Evolutionary conservation across 257 asterid genomes (phyloP).

Genomic region (Solanum dulcamara): DNA sequence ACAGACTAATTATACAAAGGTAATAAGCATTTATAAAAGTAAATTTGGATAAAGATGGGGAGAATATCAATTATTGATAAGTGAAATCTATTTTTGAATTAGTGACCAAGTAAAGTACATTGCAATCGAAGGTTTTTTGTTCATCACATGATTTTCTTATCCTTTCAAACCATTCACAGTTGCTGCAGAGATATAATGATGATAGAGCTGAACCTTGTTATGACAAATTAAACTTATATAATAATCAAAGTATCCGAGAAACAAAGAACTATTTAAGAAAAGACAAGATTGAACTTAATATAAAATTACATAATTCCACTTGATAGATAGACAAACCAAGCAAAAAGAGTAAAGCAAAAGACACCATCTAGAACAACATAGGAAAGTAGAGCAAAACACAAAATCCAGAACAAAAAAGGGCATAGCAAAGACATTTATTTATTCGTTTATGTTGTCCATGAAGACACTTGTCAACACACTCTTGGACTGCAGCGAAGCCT

Average conservation of each 20-base stretch:
- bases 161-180: no score
- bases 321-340: background rate
- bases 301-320: background rate
- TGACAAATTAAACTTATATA: background rate
- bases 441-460: background rate
- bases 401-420: background rate
- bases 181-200: no score
- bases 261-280: background rate
- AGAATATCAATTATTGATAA: no score
- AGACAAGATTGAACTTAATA: background rate
- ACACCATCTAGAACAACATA: background rate
- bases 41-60: no score
- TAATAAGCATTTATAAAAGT: no score
- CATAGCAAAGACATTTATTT: background rate
- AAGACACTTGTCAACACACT: constrained; percentile 4
- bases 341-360: background rate
- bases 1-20: no score
- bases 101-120: no score
- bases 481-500: background rate
- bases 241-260: background rate
- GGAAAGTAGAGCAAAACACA: background rate
- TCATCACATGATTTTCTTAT: no score
- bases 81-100: no score
- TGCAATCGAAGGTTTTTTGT: no score
- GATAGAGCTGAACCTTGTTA: no score